Evolutionary conservation across 2,329 filamentous ascomycete species (phyloP), one percentile per base, ranked within the genome.

Genomic region (Trematosphaeria pertusa): DNA sequence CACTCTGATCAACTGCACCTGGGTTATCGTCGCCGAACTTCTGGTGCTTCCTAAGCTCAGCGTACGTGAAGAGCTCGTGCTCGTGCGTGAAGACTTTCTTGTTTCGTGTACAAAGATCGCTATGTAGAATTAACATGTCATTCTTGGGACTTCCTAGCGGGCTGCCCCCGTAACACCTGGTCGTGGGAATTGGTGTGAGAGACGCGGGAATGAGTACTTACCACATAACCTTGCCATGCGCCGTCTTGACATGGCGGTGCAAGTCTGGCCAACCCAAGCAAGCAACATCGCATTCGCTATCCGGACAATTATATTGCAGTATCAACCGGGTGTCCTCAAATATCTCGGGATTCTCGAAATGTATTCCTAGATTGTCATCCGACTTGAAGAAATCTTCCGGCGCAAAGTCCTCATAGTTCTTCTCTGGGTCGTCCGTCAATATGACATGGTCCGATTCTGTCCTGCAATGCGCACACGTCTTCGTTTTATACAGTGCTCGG

Each of bases 11-110:
- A 28, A 88, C 79, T 0, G 92, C 88, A 24, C 94, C 93, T 3
- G 93, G 92, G 55, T 87, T 87, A 69, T 97, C 90, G 64, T 99
- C 94, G 47, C 94, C 94, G 54, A 87, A 85, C 52, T 85, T 88
- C 81, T 97, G 95, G 71, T 99, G 94, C 62, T 85, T 88, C 58
- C 89, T 86, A 38, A 97, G 78, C 59, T 93, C 90, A 54, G 86
- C 83, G 52, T 85, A 82, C 1, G 89, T 87, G 70, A 97, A 97
- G 1, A 99, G 81, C 54, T 95, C 90, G 69, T 99, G 94, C 73
- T 99, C 94, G 73, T 99, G 94, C 1, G 94, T 97, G 62, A 99
- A 99, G 24, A 97, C 91, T 67, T 96, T 97, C 75, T 99, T 99
- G 77, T 97, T 92, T 50, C 91, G 81, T 5, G 92, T 89, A 73